Conservation (phyloP, 169 alveolate species). For the Miamiensis avidus region DNA sequence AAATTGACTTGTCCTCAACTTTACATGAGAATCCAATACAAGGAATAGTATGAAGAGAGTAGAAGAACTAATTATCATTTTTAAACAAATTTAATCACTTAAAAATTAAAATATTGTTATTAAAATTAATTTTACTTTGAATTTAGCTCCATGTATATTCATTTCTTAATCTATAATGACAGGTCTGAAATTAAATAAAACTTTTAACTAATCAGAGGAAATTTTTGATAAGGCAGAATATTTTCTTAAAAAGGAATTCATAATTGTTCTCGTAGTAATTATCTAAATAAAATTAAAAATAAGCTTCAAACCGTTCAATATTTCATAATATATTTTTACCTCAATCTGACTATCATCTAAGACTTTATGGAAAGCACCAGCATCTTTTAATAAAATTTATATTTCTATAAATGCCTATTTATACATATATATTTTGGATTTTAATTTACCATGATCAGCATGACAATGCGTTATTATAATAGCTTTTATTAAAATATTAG, state of each 20-base stretch:
- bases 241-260: conserved; percentile 46
- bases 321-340: not conserved
- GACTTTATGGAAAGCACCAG: conserved; percentile 45
- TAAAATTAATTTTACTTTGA: conserved; percentile 3
- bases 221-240: conserved; percentile 37
- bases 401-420: no score
- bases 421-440: no score
- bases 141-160: conserved; percentile 45
- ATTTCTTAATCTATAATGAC: conserved; percentile 30
- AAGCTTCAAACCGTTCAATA: no score
- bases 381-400: no score
- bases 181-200: conserved; percentile 38
- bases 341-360: conserved; percentile 41
- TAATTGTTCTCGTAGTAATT: conserved; percentile 44
- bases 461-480: conserved; percentile 47
- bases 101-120: no score
- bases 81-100: not conserved
- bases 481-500: conserved; percentile 35
- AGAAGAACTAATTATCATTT: conserved; percentile 4
- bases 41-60: conserved; percentile 49
- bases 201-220: conserved; percentile 23
- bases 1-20: conserved; percentile 36
- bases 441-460: conserved; percentile 59
- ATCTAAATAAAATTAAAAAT: not conserved
- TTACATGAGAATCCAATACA: conserved; percentile 33